Evolutionary conservation across 306 rosid genomes (phyloP), one percentile per base, ranked within the genome.

Genomic region (Fragaria ananassa): DNA sequence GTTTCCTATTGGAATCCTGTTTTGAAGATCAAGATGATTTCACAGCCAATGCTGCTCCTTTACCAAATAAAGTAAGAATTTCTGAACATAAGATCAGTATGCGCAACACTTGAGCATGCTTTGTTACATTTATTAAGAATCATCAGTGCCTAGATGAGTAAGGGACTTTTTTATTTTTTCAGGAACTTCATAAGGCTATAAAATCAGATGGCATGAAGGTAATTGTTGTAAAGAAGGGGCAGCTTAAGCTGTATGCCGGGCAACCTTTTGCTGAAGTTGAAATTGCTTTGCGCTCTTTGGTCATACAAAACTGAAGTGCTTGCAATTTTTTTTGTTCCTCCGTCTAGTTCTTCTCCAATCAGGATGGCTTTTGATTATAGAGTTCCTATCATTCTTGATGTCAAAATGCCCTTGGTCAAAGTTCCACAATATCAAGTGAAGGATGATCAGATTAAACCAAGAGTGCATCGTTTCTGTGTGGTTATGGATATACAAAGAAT

Each of bases 181-280:
- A 94, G 98, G 97, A 94, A 86, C 88, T 94, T 73, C 70, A 57
- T 18, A 87, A 83, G 53, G 91, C 88, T 31, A 75, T 90, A 80
- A 69, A 80, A 39, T 84, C 92, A 75, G 78, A 71, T 50, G 82
- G 58, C 69, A 78, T 80, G 75, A 86, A 86, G 79, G 86, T 87
- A 10, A 76, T 92, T 54, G 93, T 95, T 63, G 91, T 92, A 63
- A 92, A 87, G 81, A 92, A 89, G 89, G 84, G 87, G 71, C 92
- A 92, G 83, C 87, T 95, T 81, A 87, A 86, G 72, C 92, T 95
- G 68, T 95, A 90, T 82, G 96, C 91, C 0, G 97, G 98, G 76
- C 96, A 95, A 60, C 92, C 93, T 19, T 90, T 95, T 74, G 70
- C 84, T 54, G 97, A 95, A 75, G 96, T 89, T 18, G 98, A 95